Evolutionary conservation across 345 rosid genomes (phyloP), one percentile per base, ranked within the genome.

Genomic region (Eucalyptus guilfoylei): DNA sequence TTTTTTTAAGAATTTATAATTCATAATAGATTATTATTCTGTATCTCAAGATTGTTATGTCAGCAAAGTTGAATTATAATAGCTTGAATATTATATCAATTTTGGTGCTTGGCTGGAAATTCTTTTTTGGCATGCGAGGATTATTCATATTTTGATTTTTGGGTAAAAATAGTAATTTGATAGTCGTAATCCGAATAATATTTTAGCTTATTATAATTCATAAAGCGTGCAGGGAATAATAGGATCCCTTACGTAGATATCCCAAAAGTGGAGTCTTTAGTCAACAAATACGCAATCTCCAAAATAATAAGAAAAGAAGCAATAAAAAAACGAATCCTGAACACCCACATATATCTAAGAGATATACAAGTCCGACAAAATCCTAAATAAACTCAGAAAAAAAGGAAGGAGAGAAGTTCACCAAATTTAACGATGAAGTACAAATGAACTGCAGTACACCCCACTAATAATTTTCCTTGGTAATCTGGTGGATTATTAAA

Each of bases 71-170:
- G 4, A 15, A 50, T 16, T 50, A 50, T 50, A 50, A 50, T 50
- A 50, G 44, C 80, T 34, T 11, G 4, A 34, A 17, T 69, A 69
- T 69, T 17, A 69, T 69, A 72, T 72, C 7, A 21, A 72, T 24
- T 72, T 72, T 19, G 83, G 26, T 72, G 2, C 11, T 72, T 72
- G 24, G 44, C 81, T 5, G 23, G 44, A 72, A 16, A 67, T 17
- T 37, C 11, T 11, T 19, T 34, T 72, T 34, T 3, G 3, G 37
- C 81, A 37, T 34, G 0, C 0, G 44, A 9, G 40, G 45, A 72
- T 72, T 72, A 72, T 72, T 72, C 14, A 21, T 4, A 34, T 72
- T 3, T 72, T 72, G 11, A 37, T 76, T 6, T 34, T 76, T 42
- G 28, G 83, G 28, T 76, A 19, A 3, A 76, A 76, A 19, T 37